phyloP scores from a whole-genome alignment of 768 basidiomycete genomes.

The Trametes meyenii region DNA sequence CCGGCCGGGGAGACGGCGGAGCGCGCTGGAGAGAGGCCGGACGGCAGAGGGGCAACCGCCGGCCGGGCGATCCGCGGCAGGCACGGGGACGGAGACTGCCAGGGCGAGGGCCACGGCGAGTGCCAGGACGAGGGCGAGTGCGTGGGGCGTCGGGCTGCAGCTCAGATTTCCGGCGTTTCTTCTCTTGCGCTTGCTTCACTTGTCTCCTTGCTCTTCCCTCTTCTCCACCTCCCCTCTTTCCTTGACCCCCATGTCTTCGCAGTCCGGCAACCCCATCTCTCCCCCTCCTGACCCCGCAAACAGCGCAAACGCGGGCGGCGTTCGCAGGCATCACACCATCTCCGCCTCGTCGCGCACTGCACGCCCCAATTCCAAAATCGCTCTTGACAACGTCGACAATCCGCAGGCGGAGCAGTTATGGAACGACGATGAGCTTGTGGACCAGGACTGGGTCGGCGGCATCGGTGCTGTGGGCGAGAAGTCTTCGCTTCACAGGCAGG shows the following conservation, averaged over 20 bases:
- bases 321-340: slow-evolving; percentile 86
- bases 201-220: slow-evolving; percentile 15
- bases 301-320: slow-evolving; percentile 44
- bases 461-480: slow-evolving; percentile 86
- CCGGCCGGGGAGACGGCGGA: slow-evolving; percentile 11
- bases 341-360: slow-evolving; percentile 70
- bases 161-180: slow-evolving; percentile 18
- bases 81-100: slow-evolving; percentile 6
- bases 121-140: slow-evolving; percentile 9
- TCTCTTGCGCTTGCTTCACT: slow-evolving; percentile 9
- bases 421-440: slow-evolving; percentile 79
- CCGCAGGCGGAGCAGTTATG: slow-evolving; percentile 56
- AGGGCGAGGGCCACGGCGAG: slow-evolving; percentile 11
- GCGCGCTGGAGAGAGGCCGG: neutral
- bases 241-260: slow-evolving; percentile 39
- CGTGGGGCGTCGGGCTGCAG: neutral
- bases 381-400: slow-evolving; percentile 64
- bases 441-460: slow-evolving; percentile 79
- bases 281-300: slow-evolving; percentile 45
- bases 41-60: neutral
- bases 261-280: slow-evolving; percentile 41
- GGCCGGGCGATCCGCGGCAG: too few relatives aligned
- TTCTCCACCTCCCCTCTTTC: slow-evolving; percentile 15
- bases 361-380: slow-evolving; percentile 59
- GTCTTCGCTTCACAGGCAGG: slow-evolving; percentile 76